Conservation (phyloP, 805 yeast species). For the Vanderwaltozyma verrucispora region DNA sequence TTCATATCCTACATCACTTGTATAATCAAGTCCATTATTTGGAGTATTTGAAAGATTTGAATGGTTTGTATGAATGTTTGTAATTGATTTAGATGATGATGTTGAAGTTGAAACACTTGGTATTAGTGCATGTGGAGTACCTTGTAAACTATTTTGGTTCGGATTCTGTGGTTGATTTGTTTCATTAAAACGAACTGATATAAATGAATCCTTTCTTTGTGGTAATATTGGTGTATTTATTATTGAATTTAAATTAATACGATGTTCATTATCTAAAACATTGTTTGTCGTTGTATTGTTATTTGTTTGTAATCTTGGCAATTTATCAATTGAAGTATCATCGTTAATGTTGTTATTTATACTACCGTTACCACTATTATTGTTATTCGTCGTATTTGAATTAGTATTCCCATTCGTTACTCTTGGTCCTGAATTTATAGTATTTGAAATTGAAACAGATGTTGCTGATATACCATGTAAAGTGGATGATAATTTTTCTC, state of each 20-base stretch:
- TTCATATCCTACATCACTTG: background rate
- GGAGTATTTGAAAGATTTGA: background rate
- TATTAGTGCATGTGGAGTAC: background rate
- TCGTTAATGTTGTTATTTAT: background rate
- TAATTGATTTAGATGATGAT: background rate
- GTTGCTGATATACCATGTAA: conserved; percentile 19
- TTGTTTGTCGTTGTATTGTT: background rate
- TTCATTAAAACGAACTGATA: background rate
- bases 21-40: background rate
- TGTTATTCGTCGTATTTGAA: background rate
- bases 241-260: too few species aligned
- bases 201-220: background rate
- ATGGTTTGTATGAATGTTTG: too few species aligned
- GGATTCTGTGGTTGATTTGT: too few species aligned
- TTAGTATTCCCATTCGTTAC: background rate
- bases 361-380: background rate
- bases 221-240: background rate
- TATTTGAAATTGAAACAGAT: conserved; percentile 6
- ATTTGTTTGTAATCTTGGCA: background rate
- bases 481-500: conserved; percentile 18
- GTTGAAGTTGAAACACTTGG: background rate
- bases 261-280: too few species aligned
- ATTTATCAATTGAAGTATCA: background rate
- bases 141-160: background rate
- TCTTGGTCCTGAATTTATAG: background rate